Evolutionary conservation across 2,329 filamentous ascomycete genomes (phyloP).

Genomic region (Penicillium sp.): DNA sequence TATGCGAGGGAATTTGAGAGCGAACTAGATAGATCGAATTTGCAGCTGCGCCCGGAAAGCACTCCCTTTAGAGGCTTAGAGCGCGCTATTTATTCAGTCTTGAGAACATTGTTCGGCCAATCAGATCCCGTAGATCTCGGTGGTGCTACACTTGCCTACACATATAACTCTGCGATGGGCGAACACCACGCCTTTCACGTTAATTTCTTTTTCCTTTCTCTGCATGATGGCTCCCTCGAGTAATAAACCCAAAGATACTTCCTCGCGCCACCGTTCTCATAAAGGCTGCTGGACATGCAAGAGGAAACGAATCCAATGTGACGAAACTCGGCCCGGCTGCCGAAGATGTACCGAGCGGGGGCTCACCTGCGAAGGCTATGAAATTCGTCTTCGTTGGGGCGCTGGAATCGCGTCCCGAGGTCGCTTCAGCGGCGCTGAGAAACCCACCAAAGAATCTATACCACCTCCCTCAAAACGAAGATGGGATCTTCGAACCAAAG

Average conservation of each 20-base stretch:
- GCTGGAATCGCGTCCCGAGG: slow-evolving; percentile 24
- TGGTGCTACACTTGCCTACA: slow-evolving; percentile 2
- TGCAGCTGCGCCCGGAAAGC: slow-evolving; percentile 5
- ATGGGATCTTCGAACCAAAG: slow-evolving; percentile 20
- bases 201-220: neutral
- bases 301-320: slow-evolving; percentile 23
- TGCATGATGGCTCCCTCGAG: slow-evolving; percentile 10
- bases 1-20: slow-evolving; percentile 17
- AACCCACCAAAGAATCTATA: slow-evolving; percentile 23
- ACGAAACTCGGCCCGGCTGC: slow-evolving; percentile 20
- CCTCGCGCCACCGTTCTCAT: slow-evolving; percentile 20
- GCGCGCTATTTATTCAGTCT: slow-evolving; percentile 15
- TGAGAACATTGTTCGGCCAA: slow-evolving; percentile 26
- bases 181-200: slow-evolving; percentile 1
- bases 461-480: slow-evolving; percentile 19
- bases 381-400: slow-evolving; percentile 24
- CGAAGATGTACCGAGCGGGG: slow-evolving; percentile 15
- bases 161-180: slow-evolving; percentile 16
- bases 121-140: slow-evolving; percentile 7
- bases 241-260: slow-evolving; percentile 12
- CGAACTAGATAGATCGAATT: slow-evolving; percentile 8
- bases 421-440: slow-evolving; percentile 21
- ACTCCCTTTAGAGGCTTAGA: slow-evolving; percentile 19
- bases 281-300: slow-evolving; percentile 28
- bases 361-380: slow-evolving; percentile 21